phyloP scores from a whole-genome alignment of 495 filamentous ascomycete genomes.

The Aspergillus ellipticus region DNA sequence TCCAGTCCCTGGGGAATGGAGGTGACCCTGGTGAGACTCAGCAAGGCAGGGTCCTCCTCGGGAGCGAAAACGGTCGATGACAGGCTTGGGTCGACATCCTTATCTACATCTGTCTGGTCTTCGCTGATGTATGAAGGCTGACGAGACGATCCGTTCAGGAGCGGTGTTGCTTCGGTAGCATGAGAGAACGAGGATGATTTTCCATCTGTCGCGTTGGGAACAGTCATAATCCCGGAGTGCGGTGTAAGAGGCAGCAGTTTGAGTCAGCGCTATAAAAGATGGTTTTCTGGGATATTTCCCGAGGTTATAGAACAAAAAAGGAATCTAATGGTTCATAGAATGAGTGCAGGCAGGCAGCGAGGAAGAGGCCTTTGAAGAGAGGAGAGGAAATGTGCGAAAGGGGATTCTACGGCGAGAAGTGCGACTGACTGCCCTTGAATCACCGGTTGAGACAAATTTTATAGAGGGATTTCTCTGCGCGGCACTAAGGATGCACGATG shows the following conservation, averaged over 20 bases:
- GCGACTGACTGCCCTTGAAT: not conserved
- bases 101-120: constrained; percentile 1
- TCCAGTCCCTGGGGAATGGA: constrained; percentile 32
- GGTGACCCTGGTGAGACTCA: constrained; percentile 24
- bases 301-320: not conserved
- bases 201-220: constrained; percentile 1
- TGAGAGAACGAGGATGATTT: not conserved
- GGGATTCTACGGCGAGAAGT: not conserved
- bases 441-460: not conserved
- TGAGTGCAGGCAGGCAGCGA: not conserved
- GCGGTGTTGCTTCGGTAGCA: constrained; percentile 25
- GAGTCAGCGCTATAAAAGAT: not conserved
- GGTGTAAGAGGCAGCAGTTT: not conserved
- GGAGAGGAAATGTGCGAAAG: not conserved
- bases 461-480: not conserved
- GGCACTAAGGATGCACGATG: constrained; percentile 2
- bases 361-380: not conserved
- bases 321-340: no score
- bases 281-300: not conserved
- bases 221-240: constrained; percentile 4
- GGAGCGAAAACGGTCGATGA: constrained; percentile 7
- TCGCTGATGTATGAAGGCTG: constrained; percentile 8
- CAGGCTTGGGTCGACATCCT: constrained; percentile 21
- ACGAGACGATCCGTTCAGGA: constrained; percentile 13
- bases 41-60: constrained; percentile 21